Percentiles rank a stretch among this genome's conserved stretches.
These are phyloP conservation scores for Ustilaginoidea virens DNA, from an alignment of 2,329 filamentous ascomycete species.

Conservation along the genomic window DNA sequence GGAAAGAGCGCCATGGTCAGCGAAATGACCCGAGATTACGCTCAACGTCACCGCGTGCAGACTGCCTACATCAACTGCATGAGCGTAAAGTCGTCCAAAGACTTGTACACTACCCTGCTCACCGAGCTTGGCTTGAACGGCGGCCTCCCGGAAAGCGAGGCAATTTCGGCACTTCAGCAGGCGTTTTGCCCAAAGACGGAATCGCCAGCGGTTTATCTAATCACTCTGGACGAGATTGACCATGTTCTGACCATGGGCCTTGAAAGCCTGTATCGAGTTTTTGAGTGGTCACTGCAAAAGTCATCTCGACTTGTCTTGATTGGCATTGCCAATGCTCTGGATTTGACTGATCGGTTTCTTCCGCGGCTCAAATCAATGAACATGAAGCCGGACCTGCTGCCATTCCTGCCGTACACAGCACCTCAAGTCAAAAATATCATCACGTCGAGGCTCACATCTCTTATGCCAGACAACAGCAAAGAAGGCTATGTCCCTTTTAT, in stretches of 20 bases:
- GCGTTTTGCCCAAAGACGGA: conserved; percentile 53
- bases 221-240: conserved; percentile 90
- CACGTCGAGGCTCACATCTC: conserved; percentile 61
- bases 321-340: conserved; percentile 90
- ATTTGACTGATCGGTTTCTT: conserved; percentile 87
- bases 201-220: conserved; percentile 48
- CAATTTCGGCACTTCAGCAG: conserved; percentile 50
- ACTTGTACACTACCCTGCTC: conserved; percentile 68
- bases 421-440: conserved; percentile 79
- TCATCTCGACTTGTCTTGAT: conserved; percentile 69
- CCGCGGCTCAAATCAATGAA: conserved; percentile 87
- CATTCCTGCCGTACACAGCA: conserved; percentile 85
- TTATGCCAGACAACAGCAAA: conserved; percentile 41
- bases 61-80: conserved; percentile 89
- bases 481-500: conserved; percentile 67
- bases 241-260: conserved; percentile 79
- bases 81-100: conserved; percentile 78
- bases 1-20: conserved; percentile 91
- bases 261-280: conserved; percentile 82
- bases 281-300: conserved; percentile 84
- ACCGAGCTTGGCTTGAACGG: conserved; percentile 48
- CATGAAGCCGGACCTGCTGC: conserved; percentile 74
- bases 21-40: conserved; percentile 52
- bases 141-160: conserved; percentile 48
- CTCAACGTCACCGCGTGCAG: conserved; percentile 37